These are phyloP conservation scores for Boletus reticulatus DNA, from an alignment of 768 basidiomycete genomes.

Conservation along the genomic window DNA sequence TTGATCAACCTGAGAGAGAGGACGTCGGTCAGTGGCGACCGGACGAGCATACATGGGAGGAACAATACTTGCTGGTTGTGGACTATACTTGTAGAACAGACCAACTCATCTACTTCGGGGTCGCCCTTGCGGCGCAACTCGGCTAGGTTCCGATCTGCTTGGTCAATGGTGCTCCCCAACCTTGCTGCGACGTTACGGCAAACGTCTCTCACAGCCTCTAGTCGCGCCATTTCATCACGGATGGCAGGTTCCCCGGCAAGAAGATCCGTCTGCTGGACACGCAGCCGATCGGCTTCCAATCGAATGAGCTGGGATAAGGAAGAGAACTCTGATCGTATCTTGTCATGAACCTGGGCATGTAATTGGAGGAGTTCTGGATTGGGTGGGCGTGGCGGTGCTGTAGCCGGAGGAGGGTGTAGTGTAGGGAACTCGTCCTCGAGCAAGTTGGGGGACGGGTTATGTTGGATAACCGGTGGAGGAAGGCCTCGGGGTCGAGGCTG, in stretches of 20 bases:
- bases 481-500: slow-evolving; percentile 7
- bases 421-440: slow-evolving; percentile 57
- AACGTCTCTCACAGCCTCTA: slow-evolving; percentile 91
- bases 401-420: slow-evolving; percentile 26
- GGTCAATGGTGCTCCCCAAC: slow-evolving; percentile 57
- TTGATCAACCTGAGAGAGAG: slow-evolving; percentile 75
- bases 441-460: slow-evolving; percentile 46
- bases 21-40: slow-evolving; percentile 16
- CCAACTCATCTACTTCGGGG: slow-evolving; percentile 93
- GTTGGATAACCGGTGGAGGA: slow-evolving; percentile 15
- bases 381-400: slow-evolving; percentile 76
- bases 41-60: not conserved
- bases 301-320: slow-evolving; percentile 64
- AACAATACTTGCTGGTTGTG: slow-evolving; percentile 77
- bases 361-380: slow-evolving; percentile 87
- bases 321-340: slow-evolving; percentile 67
- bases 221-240: slow-evolving; percentile 91
- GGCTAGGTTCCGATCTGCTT: slow-evolving; percentile 69
- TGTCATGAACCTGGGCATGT: slow-evolving; percentile 73
- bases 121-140: slow-evolving; percentile 84
- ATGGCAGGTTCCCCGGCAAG: slow-evolving; percentile 91
- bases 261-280: slow-evolving; percentile 81
- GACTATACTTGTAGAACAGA: slow-evolving; percentile 94
- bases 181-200: slow-evolving; percentile 77
- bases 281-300: slow-evolving; percentile 70